Conservation (phyloP, 306 rosid species). For the Rubus idaeus region DNA sequence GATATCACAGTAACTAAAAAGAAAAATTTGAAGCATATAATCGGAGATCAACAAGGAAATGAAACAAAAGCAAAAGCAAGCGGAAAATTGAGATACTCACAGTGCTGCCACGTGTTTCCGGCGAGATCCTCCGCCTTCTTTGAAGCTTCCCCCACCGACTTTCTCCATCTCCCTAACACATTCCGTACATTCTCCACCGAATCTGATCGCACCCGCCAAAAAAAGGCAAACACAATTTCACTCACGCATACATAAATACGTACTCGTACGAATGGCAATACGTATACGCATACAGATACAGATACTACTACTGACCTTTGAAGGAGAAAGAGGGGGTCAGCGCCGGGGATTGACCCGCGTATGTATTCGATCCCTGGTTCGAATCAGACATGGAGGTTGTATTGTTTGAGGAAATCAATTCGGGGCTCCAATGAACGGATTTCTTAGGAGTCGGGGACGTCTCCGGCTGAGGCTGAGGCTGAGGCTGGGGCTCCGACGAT, state of each 20-base stretch:
- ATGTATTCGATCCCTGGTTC: constrained; percentile 38
- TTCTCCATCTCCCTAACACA: constrained; percentile 82
- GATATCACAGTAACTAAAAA: no score
- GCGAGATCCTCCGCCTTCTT: constrained; percentile 87
- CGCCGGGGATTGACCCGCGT: constrained; percentile 27
- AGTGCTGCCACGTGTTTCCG: constrained; percentile 93
- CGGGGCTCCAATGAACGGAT: constrained; percentile 84
- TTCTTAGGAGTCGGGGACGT: constrained; percentile 38
- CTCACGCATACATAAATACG: not conserved
- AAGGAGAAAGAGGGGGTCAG: constrained; percentile 41
- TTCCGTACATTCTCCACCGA: constrained; percentile 56
- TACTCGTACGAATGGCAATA: not conserved
- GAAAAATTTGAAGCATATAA: not conserved
- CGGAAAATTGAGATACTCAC: constrained; percentile 38
- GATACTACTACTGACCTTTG: constrained; percentile 45
- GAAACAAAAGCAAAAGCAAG: not conserved
- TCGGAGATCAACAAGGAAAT: not conserved
- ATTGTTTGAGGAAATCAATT: constrained; percentile 44
- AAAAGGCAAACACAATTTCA: constrained; percentile 17
- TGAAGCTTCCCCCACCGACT: constrained; percentile 69
- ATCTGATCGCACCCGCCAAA: constrained; percentile 42
- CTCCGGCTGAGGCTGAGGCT: constrained; percentile 21
- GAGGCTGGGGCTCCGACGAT: constrained; percentile 33
- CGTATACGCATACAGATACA: not conserved
- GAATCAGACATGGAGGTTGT: constrained; percentile 26